Percentiles rank a stretch among this genome's conserved stretches.
phyloP scores from a whole-genome alignment of 768 basidiomycete species.

The Zangia roseola region DNA sequence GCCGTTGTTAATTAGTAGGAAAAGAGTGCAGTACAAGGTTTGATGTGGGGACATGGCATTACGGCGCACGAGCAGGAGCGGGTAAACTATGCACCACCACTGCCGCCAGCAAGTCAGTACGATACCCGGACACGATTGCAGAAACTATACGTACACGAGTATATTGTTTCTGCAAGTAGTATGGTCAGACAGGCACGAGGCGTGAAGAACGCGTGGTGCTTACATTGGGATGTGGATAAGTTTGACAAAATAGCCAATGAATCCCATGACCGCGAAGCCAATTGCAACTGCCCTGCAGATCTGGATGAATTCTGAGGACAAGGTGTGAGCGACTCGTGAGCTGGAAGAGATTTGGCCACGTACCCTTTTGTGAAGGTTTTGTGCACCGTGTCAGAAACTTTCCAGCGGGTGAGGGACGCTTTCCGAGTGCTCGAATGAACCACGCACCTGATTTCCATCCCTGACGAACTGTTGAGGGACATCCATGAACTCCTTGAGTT shows the following conservation, averaged over 20 bases:
- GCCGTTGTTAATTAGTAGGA: slow-evolving; percentile 10
- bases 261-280: slow-evolving; percentile 98
- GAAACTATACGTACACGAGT: slow-evolving; percentile 73
- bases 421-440: too few species aligned
- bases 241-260: slow-evolving; percentile 98
- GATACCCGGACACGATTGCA: not conserved
- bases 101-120: slow-evolving; percentile 36
- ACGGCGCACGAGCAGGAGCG: slow-evolving; percentile 11
- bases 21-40: slow-evolving; percentile 18
- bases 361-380: slow-evolving; percentile 95
- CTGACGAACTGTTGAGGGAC: slow-evolving; percentile 89
- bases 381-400: slow-evolving; percentile 97
- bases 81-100: slow-evolving; percentile 68
- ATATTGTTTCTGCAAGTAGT: slow-evolving; percentile 79
- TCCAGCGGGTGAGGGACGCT: slow-evolving; percentile 8
- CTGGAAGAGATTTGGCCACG: not conserved
- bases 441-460: slow-evolving; percentile 89
- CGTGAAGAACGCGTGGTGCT: slow-evolving; percentile 35
- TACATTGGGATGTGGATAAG: slow-evolving; percentile 98
- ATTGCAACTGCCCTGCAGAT: slow-evolving; percentile 96
- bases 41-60: too few species aligned
- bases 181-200: slow-evolving; percentile 14
- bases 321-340: slow-evolving; percentile 1
- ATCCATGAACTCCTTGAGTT: slow-evolving; percentile 86
- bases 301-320: slow-evolving; percentile 77